Conservation (phyloP, 1,284 basidiomycete species). For the Ustilago trichophora region DNA sequence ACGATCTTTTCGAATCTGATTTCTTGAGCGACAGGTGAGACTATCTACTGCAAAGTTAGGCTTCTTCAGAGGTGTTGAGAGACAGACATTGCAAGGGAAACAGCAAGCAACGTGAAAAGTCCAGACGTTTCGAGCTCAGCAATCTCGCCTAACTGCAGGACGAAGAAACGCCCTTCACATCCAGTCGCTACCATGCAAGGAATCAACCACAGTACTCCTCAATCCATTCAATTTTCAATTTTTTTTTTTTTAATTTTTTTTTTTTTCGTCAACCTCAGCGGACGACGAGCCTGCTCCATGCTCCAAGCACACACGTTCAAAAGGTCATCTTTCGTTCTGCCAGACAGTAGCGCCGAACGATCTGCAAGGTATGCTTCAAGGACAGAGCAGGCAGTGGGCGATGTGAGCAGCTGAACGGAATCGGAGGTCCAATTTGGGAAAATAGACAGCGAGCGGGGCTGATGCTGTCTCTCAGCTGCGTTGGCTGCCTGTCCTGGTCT, state of each 20-base stretch:
- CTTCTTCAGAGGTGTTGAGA: too few relatives aligned
- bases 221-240: not conserved
- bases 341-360: too few relatives aligned
- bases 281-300: not conserved
- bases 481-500: not conserved
- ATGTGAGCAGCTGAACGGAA: not conserved
- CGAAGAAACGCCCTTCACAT: too few relatives aligned
- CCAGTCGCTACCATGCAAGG: too few relatives aligned
- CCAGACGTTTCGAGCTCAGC: slow-evolving; percentile 14
- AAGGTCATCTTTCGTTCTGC: too few relatives aligned
- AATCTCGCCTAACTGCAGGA: slow-evolving; percentile 8
- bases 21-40: too few relatives aligned
- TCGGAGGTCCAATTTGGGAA: not conserved
- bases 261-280: not conserved
- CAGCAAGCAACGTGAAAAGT: slow-evolving; percentile 11
- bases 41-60: too few relatives aligned
- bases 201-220: too few relatives aligned
- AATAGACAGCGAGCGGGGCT: slow-evolving; percentile 1
- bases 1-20: too few relatives aligned
- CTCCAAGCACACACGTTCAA: not conserved
- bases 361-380: too few relatives aligned
- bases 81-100: not conserved
- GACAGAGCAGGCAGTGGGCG: not conserved
- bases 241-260: not conserved
- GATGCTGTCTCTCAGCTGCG: not conserved